Evolutionary conservation across 2,329 filamentous ascomycete genomes (phyloP).

Genomic region (Alternaria postmessia): DNA sequence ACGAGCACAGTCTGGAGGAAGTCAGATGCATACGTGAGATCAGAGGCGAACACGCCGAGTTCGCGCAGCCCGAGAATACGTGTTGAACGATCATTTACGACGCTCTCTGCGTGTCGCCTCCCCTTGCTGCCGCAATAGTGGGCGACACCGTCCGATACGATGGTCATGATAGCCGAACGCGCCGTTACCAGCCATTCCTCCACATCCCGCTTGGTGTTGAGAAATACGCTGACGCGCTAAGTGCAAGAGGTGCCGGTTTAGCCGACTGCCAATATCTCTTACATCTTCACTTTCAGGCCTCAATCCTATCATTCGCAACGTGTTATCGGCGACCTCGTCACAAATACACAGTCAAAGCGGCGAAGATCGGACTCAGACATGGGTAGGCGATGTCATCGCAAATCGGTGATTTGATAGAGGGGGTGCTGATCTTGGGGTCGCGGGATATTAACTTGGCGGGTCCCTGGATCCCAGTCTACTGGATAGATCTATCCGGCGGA

Average conservation of each 20-base stretch:
- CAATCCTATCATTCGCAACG: background rate
- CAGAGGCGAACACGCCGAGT: background rate
- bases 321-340: background rate
- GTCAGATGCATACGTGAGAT: background rate
- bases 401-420: background rate
- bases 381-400: slow-evolving; percentile 1
- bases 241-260: background rate
- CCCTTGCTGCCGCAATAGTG: background rate
- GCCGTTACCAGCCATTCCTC: background rate
- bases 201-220: background rate
- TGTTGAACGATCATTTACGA: background rate
- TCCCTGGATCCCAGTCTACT: slow-evolving; percentile 5
- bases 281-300: background rate
- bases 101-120: background rate
- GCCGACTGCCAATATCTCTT: background rate
- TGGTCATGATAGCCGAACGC: background rate
- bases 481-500: slow-evolving; percentile 16
- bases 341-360: background rate
- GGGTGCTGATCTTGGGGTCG: background rate
- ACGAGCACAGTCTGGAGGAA: background rate
- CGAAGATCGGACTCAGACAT: background rate
- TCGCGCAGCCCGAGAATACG: background rate
- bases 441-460: slow-evolving; percentile 3
- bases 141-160: background rate
- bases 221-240: slow-evolving; percentile 4